Conservation (phyloP, 208 protist species). For the Phytomonas serpens region DNA sequence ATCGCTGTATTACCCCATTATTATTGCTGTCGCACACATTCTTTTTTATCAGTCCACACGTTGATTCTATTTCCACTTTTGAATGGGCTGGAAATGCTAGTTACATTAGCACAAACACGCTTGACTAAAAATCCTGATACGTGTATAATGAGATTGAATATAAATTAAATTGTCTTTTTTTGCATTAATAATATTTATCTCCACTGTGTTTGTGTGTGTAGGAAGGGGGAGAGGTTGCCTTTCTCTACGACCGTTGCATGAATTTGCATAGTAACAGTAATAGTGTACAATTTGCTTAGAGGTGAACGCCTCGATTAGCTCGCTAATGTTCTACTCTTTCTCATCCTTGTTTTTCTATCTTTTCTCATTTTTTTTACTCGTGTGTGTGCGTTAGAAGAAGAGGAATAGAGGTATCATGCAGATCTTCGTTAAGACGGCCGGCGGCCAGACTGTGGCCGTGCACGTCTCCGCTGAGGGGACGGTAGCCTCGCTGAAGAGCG, state of each 20-base stretch:
- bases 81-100: not conserved
- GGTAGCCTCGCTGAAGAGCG: conserved; percentile 69
- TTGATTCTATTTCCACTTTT: not conserved
- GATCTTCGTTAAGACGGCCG: conserved; percentile 91
- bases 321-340: not conserved
- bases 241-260: not conserved
- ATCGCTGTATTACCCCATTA: not conserved
- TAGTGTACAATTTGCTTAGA: not conserved
- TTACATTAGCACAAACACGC: not conserved
- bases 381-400: conserved; percentile 10
- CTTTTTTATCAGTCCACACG: not conserved
- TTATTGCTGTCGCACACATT: not conserved
- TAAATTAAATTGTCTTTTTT: not conserved
- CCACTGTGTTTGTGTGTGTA: not conserved
- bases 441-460: conserved; percentile 85
- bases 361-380: conserved; percentile 1
- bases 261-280: not conserved
- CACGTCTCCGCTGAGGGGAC: conserved; percentile 78
- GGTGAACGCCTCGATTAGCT: not conserved
- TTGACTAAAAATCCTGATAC: not conserved
- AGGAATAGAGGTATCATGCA: conserved; percentile 72
- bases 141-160: not conserved
- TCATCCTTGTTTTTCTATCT: conserved; percentile 8
- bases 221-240: not conserved
- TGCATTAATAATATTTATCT: not conserved